These are phyloP conservation scores for Kwoniella bestiolae DNA, from an alignment of 768 basidiomycete species.

Conservation along the genomic window DNA sequence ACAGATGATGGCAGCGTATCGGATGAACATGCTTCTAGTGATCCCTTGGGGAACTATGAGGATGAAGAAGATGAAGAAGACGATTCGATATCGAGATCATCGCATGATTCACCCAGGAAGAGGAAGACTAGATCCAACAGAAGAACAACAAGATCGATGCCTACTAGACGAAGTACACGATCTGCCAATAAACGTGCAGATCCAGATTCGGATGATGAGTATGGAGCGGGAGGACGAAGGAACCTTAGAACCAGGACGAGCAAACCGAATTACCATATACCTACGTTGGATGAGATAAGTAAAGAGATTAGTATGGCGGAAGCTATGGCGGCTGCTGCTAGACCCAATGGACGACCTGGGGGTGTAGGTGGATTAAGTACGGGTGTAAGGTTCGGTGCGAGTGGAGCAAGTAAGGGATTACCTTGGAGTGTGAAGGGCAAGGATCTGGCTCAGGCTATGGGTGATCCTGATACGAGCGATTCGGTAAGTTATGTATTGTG, in stretches of 20 bases:
- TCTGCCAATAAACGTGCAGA: constrained; percentile 12
- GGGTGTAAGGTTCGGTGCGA: constrained; percentile 34
- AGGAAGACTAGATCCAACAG: background rate
- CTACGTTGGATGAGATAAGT: constrained; percentile 40
- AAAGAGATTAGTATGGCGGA: constrained; percentile 29
- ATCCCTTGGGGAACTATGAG: constrained; percentile 23
- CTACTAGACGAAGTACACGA: constrained; percentile 29
- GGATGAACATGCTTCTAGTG: constrained; percentile 28
- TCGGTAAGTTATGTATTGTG: constrained; percentile 30
- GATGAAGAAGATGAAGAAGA: constrained; percentile 35
- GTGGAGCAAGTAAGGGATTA: constrained; percentile 21
- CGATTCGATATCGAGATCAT: constrained; percentile 19
- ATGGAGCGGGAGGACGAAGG: constrained; percentile 19
- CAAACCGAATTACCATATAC: constrained; percentile 43
- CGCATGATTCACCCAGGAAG: background rate
- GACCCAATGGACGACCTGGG: constrained; percentile 23
- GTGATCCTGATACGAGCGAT: constrained; percentile 48
- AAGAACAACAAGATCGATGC: constrained; percentile 6
- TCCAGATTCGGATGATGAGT: constrained; percentile 39
- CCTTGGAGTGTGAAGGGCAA: constrained; percentile 42
- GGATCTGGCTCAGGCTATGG: constrained; percentile 49
- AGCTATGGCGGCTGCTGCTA: constrained; percentile 28
- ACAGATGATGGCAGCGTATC: constrained; percentile 14
- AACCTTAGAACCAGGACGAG: constrained; percentile 25
- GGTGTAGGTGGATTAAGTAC: constrained; percentile 30